Evolutionary conservation across 352 stramenopile genomes (phyloP), one percentile per base, ranked within the genome.

Genomic region (Phytophthora sansomeana): DNA sequence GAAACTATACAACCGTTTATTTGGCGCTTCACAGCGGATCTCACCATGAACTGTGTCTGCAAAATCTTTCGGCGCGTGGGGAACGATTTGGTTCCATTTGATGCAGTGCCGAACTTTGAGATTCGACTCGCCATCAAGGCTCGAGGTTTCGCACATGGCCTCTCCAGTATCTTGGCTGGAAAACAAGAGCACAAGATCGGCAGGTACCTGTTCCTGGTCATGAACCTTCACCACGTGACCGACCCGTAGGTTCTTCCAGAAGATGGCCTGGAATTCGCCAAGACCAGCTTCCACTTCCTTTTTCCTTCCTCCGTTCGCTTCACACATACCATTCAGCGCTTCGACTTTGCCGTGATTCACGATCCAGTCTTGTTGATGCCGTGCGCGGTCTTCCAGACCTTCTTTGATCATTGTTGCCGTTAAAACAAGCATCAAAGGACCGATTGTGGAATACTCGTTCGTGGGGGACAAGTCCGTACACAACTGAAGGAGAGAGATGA

Each of bases 401-500:
- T 96, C 90, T 61, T 97, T 97, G 19, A 95, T 70, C 84, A 94
- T 93, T 2, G 89, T 93, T 11, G 87, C 88, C 11, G 87, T 72
- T 6, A 97, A 63, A 17, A 96, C 89, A 17, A 96, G 79, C 38
- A 80, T 69, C 33, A 97, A 78, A 10, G 90, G 90, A 0, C 83
- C 83, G 29, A 97, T 78, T 0, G 90, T 97, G 51, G 90, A 95
- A 71, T 95, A 96, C 57, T 93, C 81, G 58, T 95, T 96, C 29
- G 89, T 96, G 6, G 90, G 90, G 17, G 88, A 96, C 42, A 96
- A 59, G 28, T 92, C 78, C 17, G 95, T 98, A 26, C 94, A 83
- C 8, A 98, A 76, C 80, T 99, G 98, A 35, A 99, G 84, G 26
- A 97, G 64, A 7, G 95, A 98, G 44, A 99, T 97, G 67, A 97